Conservation (phyloP, 495 filamentous ascomycete genomes). For the Neurospora sp. region DNA sequence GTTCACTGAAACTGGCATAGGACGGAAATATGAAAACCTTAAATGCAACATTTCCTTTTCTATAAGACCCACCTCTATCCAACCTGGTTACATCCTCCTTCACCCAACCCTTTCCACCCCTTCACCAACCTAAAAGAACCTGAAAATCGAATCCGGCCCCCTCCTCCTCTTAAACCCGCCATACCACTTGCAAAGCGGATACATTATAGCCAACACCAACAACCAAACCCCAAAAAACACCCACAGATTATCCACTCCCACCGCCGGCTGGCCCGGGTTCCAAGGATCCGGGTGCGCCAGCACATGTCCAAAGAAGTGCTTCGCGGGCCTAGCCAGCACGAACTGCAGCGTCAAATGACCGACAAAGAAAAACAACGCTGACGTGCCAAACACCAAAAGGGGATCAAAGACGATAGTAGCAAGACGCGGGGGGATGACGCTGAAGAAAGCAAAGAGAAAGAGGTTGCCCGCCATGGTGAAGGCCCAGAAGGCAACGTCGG, state of each 20-base stretch:
- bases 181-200: conserved; percentile 21
- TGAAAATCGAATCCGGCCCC: conserved; percentile 22
- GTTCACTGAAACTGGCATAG: not conserved
- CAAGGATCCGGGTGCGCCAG: not conserved
- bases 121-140: conserved; percentile 20
- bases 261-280: not conserved
- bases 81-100: not conserved
- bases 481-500: conserved; percentile 25
- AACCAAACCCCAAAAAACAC: conserved; percentile 10
- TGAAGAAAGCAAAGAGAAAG: conserved; percentile 19
- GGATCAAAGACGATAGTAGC: conserved; percentile 9
- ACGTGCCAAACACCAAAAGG: conserved; percentile 24
- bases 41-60: not conserved
- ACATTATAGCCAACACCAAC: conserved; percentile 14
- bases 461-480: conserved; percentile 24
- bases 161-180: conserved; percentile 19
- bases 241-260: conserved; percentile 18
- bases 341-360: conserved; percentile 16
- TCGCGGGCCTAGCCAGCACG: not conserved
- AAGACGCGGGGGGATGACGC: conserved; percentile 9
- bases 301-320: conserved; percentile 6
- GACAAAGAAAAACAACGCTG: conserved; percentile 27
- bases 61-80: not conserved
- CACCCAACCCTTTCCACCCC: not conserved
- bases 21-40: not conserved